A percentile compares a stretch with the other conserved stretches of the same genome.
These are phyloP conservation scores for Entelexis sorbosivorans DNA, from an alignment of 1,139 yeast species.

Conservation along the genomic window DNA sequence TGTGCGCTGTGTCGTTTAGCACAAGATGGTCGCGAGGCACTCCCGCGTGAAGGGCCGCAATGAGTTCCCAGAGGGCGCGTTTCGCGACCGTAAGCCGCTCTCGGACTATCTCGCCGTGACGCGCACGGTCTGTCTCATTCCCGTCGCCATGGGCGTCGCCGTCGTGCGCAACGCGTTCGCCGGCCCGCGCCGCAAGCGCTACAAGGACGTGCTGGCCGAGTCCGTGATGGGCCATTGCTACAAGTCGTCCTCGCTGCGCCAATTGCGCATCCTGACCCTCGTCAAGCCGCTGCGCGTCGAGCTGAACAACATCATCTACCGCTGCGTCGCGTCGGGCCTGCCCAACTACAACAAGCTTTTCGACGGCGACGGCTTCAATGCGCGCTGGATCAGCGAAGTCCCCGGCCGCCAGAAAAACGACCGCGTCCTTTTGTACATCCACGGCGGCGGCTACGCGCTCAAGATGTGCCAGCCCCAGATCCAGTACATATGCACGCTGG, in stretches of 20 bases:
- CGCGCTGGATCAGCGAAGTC: conserved; percentile 23
- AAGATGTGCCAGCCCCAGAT: conserved; percentile 22
- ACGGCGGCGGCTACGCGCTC: conserved; percentile 24
- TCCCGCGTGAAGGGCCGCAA: not conserved
- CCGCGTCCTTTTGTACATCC: conserved; percentile 23
- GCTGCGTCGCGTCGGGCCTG: not conserved
- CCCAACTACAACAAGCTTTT: conserved; percentile 17
- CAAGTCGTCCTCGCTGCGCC: conserved; percentile 16
- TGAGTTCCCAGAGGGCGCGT: conserved; percentile 9
- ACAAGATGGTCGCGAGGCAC: not conserved
- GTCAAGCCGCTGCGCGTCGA: conserved; percentile 16
- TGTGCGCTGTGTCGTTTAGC: too few species aligned
- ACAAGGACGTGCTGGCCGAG: conserved; percentile 11
- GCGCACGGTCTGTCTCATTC: conserved; percentile 7
- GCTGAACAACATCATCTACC: conserved; percentile 10
- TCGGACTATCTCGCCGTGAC: conserved; percentile 14
- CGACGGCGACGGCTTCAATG: conserved; percentile 20
- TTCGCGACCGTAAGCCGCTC: conserved; percentile 12
- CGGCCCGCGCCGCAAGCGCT: conserved; percentile 7
- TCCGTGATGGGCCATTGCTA: conserved; percentile 20
- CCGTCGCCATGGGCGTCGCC: conserved; percentile 10
- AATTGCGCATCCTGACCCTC: conserved; percentile 18
- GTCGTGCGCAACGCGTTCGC: conserved; percentile 9
- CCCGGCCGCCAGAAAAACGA: conserved; percentile 18
- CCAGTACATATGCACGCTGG: conserved; percentile 15